These are phyloP conservation scores for Nakazawaea populi DNA, from an alignment of 805 yeast genomes.

Conservation along the genomic window DNA sequence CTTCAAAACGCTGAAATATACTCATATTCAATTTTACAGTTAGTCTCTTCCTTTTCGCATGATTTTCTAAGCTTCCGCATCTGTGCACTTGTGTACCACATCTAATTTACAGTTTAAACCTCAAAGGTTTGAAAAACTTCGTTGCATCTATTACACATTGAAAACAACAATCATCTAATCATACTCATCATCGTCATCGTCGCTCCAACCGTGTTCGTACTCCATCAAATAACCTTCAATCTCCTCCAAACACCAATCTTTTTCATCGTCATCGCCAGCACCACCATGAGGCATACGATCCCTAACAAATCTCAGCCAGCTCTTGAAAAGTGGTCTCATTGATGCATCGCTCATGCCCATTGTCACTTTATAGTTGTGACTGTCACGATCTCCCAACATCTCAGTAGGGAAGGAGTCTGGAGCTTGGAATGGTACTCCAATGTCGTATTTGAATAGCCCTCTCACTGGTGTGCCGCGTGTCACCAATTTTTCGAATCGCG, in stretches of 20 bases:
- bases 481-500: slow-evolving; percentile 4
- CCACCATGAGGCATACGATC: slow-evolving; percentile 14
- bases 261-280: slow-evolving; percentile 33
- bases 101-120: no score
- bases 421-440: slow-evolving; percentile 11
- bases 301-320: slow-evolving; percentile 20
- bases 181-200: slow-evolving; percentile 32
- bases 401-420: slow-evolving; percentile 28
- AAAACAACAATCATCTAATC: background rate
- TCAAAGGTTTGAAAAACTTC: no score
- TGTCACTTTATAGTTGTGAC: slow-evolving; percentile 8
- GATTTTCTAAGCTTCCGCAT: no score
- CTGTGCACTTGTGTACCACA: no score
- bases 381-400: background rate
- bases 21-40: no score
- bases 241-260: slow-evolving; percentile 47
- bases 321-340: slow-evolving; percentile 15
- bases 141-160: no score
- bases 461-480: slow-evolving; percentile 15
- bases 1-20: no score
- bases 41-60: no score
- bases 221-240: slow-evolving; percentile 36
- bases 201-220: slow-evolving; percentile 48
- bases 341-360: slow-evolving; percentile 18
- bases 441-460: slow-evolving; percentile 13